Evolutionary conservation across 2,329 filamentous ascomycete species (phyloP).

Genomic region (Aspergillus latus): DNA sequence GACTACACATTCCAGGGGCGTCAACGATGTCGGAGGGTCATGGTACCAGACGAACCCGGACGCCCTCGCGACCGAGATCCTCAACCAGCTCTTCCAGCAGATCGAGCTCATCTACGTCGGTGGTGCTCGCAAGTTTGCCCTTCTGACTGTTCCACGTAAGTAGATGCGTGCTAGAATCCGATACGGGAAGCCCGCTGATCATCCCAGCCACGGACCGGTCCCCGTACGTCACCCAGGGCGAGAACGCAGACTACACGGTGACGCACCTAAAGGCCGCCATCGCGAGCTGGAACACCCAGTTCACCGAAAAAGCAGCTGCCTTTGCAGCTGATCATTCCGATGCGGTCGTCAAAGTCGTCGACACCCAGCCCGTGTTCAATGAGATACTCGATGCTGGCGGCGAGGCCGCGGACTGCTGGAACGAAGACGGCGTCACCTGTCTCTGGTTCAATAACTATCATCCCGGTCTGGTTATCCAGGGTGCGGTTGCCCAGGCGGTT

Average conservation of each 20-base stretch:
- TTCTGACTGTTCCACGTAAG: conserved; percentile 14
- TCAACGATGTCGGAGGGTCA: conserved; percentile 14
- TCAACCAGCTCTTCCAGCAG: conserved; percentile 12
- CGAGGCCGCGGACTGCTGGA: conserved; percentile 8
- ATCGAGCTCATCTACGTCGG: conserved; percentile 12
- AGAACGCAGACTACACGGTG: conserved; percentile 2
- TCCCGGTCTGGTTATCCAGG: conserved; percentile 12
- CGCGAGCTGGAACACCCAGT: conserved; percentile 6
- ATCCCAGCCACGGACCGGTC: conserved; percentile 11
- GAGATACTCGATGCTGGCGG: conserved; percentile 9
- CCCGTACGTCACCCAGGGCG: conserved; percentile 6
- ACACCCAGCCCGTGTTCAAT: conserved; percentile 14
- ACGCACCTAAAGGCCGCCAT: conserved; percentile 7
- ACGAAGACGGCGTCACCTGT: conserved; percentile 11
- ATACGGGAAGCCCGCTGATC: too few species aligned
- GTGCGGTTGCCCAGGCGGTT: conserved; percentile 13
- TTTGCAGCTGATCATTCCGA: conserved; percentile 1
- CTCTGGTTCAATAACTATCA: conserved; percentile 19
- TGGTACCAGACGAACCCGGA: conserved; percentile 10
- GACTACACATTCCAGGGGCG: conserved; percentile 2
- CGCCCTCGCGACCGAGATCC: conserved; percentile 1
- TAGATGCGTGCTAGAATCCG: background rate
- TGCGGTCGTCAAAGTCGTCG: conserved; percentile 9
- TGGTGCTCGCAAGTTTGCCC: conserved; percentile 10
- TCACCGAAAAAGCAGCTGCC: background rate